Evolutionary conservation across 306 rosid genomes (phyloP).

Genomic region (Benincasa hispida): DNA sequence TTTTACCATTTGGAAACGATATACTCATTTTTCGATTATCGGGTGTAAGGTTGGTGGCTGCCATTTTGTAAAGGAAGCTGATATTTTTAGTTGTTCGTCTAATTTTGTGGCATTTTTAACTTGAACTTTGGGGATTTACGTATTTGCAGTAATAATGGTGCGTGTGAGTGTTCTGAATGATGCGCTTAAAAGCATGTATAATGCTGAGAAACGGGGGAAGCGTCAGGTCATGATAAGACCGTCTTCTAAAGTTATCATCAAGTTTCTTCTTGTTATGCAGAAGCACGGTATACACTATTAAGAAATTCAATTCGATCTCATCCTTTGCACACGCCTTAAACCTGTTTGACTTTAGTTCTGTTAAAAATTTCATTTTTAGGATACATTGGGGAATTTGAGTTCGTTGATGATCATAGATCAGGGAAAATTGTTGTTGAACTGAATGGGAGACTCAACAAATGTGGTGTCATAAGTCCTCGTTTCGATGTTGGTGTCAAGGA

Average conservation of each 20-base stretch:
- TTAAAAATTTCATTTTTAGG: constrained; percentile 13
- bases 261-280: constrained; percentile 32
- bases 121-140: background rate
- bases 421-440: constrained; percentile 58
- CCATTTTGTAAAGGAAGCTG: background rate
- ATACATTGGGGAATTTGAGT: constrained; percentile 56
- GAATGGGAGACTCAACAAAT: constrained; percentile 52
- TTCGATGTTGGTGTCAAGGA: constrained; percentile 54
- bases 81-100: background rate
- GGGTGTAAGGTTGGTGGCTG: background rate
- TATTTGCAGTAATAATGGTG: constrained; percentile 20
- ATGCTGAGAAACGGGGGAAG: constrained; percentile 32
- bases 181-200: constrained; percentile 33
- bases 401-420: constrained; percentile 50
- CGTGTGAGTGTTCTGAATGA: constrained; percentile 30
- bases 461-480: constrained; percentile 63
- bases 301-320: background rate
- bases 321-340: background rate
- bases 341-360: background rate
- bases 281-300: constrained; percentile 33
- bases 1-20: too few relatives aligned
- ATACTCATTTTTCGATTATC: background rate
- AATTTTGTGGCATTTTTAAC: background rate
- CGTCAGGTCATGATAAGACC: constrained; percentile 36
- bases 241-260: constrained; percentile 28